Percentiles rank a stretch among this genome's conserved stretches.
These are phyloP conservation scores for Alectoria sarmentosa DNA, from an alignment of 495 filamentous ascomycete species.

Conservation along the genomic window DNA sequence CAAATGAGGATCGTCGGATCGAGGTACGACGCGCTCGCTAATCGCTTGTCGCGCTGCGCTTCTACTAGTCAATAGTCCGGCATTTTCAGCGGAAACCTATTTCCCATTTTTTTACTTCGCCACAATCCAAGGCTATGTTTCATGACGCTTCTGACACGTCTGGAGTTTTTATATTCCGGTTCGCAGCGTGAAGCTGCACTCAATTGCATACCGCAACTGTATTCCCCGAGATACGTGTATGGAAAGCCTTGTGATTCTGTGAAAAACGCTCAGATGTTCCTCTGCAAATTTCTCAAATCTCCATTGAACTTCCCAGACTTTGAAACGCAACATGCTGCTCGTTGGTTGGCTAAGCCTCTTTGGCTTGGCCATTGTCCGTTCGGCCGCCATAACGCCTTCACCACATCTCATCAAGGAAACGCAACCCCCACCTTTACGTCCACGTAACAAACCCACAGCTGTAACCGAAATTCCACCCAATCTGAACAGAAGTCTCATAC, in stretches of 20 bases:
- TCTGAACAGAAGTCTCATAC: neutral
- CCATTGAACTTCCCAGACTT: neutral
- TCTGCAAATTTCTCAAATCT: neutral
- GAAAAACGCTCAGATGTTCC: neutral
- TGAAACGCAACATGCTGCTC: neutral
- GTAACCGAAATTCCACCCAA: neutral
- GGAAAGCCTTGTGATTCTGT: neutral
- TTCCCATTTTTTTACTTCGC: neutral
- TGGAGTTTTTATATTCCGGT: neutral
- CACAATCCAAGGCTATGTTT: neutral
- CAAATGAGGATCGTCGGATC: neutral
- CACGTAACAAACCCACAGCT: neutral
- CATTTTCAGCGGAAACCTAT: neutral
- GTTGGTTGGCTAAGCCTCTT: neutral
- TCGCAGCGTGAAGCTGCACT: neutral
- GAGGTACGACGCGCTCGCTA: neutral
- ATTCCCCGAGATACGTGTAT: neutral
- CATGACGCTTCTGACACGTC: neutral
- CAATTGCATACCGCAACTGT: neutral
- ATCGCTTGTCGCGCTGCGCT: neutral
- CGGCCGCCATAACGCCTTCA: neutral
- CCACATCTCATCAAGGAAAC: neutral
- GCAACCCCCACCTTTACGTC: neutral
- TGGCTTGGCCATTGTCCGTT: neutral
- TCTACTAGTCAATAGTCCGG: neutral